Evolutionary conservation across 345 rosid species (phyloP).

Genomic region (Ailanthus altissimus): DNA sequence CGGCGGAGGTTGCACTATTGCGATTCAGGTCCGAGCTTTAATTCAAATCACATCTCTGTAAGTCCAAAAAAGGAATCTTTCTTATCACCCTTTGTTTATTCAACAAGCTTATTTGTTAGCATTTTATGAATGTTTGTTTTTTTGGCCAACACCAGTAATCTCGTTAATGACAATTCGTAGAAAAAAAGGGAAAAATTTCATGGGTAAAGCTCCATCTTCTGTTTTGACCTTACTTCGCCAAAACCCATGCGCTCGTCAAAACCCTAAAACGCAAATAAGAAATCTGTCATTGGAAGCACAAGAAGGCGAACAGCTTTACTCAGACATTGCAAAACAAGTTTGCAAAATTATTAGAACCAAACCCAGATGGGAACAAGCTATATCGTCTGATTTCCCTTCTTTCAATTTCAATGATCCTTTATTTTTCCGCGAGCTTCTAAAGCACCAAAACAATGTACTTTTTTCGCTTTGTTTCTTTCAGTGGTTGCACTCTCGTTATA

Average conservation of each 20-base stretch:
- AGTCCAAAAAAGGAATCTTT: not conserved
- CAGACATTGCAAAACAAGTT: slow-evolving; percentile 48
- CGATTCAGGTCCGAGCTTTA: not conserved
- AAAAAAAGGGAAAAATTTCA: slow-evolving; percentile 1
- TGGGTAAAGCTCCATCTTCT: slow-evolving; percentile 45
- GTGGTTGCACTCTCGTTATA: slow-evolving; percentile 44
- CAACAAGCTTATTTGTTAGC: not conserved
- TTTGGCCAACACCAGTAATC: not conserved
- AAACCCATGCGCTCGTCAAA: slow-evolving; percentile 30
- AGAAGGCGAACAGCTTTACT: slow-evolving; percentile 15
- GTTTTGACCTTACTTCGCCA: slow-evolving; percentile 32
- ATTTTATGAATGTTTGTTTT: not conserved
- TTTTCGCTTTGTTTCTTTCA: slow-evolving; percentile 51
- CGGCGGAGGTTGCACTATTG: not conserved
- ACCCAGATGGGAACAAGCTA: slow-evolving; percentile 55
- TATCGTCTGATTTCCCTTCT: slow-evolving; percentile 54
- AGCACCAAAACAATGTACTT: slow-evolving; percentile 51
- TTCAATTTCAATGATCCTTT: slow-evolving; percentile 51
- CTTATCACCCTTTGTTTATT: not conserved
- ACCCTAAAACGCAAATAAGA: slow-evolving; percentile 31
- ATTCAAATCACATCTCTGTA: slow-evolving; percentile 1
- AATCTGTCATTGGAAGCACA: slow-evolving; percentile 32
- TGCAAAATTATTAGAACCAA: slow-evolving; percentile 46
- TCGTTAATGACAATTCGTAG: not conserved
- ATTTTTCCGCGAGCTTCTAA: slow-evolving; percentile 50